Evolutionary conservation across 1,139 yeast species (phyloP), one percentile per base, ranked within the genome.

Genomic region (Entelexis paramagnoliae): DNA sequence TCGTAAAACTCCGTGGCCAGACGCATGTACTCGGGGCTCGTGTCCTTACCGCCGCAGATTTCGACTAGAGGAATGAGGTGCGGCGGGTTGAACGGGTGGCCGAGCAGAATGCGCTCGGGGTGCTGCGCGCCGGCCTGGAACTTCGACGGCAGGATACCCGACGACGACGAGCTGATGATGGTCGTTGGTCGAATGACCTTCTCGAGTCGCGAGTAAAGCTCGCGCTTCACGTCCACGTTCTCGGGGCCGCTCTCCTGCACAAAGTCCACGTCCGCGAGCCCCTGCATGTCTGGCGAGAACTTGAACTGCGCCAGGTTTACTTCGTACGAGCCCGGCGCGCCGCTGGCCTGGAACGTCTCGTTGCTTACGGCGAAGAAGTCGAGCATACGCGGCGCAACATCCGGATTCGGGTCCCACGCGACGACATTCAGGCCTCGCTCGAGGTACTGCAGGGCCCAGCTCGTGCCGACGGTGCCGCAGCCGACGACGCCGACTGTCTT

Each of bases 1-100:
- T 30, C 41, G 36, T 52, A 53, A 17, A 53, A 45, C 29, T 47
- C 39, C 36, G 34, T 41, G 24, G 55, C 55, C 24, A 16, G 28
- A 9, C 42, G 32, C 20, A 53, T 26, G 40, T 39, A 26, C 41
- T 33, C 35, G 26, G 40, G 43, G 26, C 32, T 38, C 24, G 55
- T 53, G 13, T 33, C 16, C 22, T 29, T 33, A 17, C 55, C 55
- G 9, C 51, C 55, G 24, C 55, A 53, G 28, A 53, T 44, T 44
- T 53, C 55, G n/a, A 53, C 55, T 2, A 53, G 34, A 4, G 55
- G 55, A 28, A 53, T 17, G 17, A 53, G 24, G 42, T 53, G 55
- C 19, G 55, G 55, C 32, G 55, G 55, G 39, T 53, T 53, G 46
- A 53, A 53, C 20, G 55, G 55, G 46, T 53, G 55, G 34, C 55